Evolutionary conservation across 2,329 filamentous ascomycete species (phyloP).

Genomic region (Aspergillus latus): DNA sequence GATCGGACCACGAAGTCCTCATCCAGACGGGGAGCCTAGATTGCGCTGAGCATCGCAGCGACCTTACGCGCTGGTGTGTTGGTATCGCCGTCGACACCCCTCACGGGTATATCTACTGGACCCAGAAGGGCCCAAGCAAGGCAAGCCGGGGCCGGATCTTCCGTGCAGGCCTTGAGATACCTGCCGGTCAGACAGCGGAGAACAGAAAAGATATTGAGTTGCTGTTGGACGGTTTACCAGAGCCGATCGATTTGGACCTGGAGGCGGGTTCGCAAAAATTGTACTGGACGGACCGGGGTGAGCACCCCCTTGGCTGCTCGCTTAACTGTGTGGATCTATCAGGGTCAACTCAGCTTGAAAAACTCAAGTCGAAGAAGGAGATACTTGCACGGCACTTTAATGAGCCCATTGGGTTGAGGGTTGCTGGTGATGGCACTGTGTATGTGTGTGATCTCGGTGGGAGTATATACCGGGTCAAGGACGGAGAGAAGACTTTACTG

Average conservation of each 20-base stretch:
- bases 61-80: slow-evolving; percentile 52
- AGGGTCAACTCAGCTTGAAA: not conserved
- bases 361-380: slow-evolving; percentile 2
- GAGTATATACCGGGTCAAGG: slow-evolving; percentile 25
- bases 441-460: slow-evolving; percentile 29
- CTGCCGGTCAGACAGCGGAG: slow-evolving; percentile 32
- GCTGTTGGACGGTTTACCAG: slow-evolving; percentile 44
- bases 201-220: slow-evolving; percentile 46
- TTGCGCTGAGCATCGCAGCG: slow-evolving; percentile 24
- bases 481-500: slow-evolving; percentile 22
- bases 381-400: slow-evolving; percentile 26
- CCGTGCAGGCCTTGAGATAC: slow-evolving; percentile 47
- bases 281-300: slow-evolving; percentile 63
- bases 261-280: slow-evolving; percentile 47
- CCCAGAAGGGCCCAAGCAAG: slow-evolving; percentile 59
- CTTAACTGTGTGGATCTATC: slow-evolving; percentile 30
- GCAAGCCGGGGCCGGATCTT: slow-evolving; percentile 55
- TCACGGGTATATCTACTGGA: slow-evolving; percentile 57
- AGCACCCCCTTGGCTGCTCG: slow-evolving; percentile 54
- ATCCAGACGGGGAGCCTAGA: slow-evolving; percentile 35
- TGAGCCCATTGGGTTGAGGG: slow-evolving; percentile 29
- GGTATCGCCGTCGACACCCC: slow-evolving; percentile 52
- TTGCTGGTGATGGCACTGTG: slow-evolving; percentile 22
- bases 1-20: slow-evolving; percentile 37
- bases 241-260: slow-evolving; percentile 59